These are phyloP conservation scores for Blastocystis sp. DNA, from an alignment of 352 stramenopile species.

Conservation along the genomic window DNA sequence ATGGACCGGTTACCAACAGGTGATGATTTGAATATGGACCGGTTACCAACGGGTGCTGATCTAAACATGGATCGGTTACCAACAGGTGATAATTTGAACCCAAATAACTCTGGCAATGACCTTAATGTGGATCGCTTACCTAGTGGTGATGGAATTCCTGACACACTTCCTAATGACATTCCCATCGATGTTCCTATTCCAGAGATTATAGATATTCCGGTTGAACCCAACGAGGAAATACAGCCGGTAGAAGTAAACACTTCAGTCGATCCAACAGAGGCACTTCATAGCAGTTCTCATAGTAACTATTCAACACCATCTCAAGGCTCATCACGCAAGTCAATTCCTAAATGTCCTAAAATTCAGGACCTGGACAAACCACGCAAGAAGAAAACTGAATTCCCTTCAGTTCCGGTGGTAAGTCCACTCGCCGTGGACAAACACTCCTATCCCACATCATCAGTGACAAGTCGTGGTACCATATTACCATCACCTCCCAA, in stretches of 20 bases:
- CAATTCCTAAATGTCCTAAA: neutral
- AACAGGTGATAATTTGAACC: neutral
- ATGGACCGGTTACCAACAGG: neutral
- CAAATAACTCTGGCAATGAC: neutral
- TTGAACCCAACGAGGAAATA: neutral
- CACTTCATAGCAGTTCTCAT: too few species aligned
- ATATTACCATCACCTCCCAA: too few species aligned
- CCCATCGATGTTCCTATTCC: neutral
- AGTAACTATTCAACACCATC: too few species aligned
- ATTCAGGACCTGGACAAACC: neutral
- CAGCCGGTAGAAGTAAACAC: too few species aligned
- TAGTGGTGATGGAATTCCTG: neutral
- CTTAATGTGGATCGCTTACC: neutral
- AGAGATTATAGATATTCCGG: neutral
- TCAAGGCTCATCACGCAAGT: neutral
- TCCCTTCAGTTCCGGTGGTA: neutral
- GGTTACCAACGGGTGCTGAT: neutral
- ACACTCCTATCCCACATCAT: too few species aligned
- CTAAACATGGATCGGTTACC: neutral
- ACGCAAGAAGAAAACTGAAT: neutral
- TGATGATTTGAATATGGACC: conserved; percentile 5
- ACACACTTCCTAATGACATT: neutral
- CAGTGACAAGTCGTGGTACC: too few species aligned
- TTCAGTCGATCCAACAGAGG: too few species aligned
- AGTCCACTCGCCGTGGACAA: neutral